Evolutionary conservation across 2,329 filamentous ascomycete genomes (phyloP), one percentile per base, ranked within the genome.

Genomic region (Emergomyces pasteurianus): DNA sequence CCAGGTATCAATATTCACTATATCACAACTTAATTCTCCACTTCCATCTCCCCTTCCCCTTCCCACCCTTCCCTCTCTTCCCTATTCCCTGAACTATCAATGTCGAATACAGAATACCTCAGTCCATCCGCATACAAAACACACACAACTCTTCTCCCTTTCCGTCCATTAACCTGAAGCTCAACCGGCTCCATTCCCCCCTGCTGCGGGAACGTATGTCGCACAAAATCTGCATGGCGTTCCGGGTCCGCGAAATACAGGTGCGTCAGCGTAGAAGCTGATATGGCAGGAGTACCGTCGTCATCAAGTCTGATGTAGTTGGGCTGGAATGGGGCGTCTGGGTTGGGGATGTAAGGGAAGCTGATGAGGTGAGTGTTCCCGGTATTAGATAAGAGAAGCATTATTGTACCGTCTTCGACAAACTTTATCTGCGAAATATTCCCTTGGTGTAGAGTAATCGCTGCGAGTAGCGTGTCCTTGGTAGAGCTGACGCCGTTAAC

Each of bases 381-480:
- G 26, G 64, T 60, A 40, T 70, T 68, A 50, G 70, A 68, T 73
- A 80, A 82, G 1, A 91, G 78, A 1, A 89, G 65, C 59, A 90
- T 77, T 1, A 91, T 70, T 0, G 75, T 78, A 14, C 79, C 72
- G 60, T 87, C 83, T 66, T 87, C 80, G 50, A 89, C 79, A 67
- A 91, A 90, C 68, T 86, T 86, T 16, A 87, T 71, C 69, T 90
- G 86, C 23, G 83, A 71, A 18, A 77, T 70, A 31, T 70, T 68
- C 18, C 75, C 75, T 12, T 67, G 62, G 49, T 69, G 63, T 8
- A 77, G 63, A 54, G 67, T 64, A n/a, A 76, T 50, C 1, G 66
- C 68, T n/a, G 73, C 71, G 10, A 72, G 57, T 6, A 65, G 67
- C 16, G 67, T 70, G 21, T 59, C 65, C 55, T 71, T 70, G 2